Evolutionary conservation across 2,329 filamentous ascomycete species (phyloP), one percentile per base, ranked within the genome.

Genomic region (Capronia epimyces): DNA sequence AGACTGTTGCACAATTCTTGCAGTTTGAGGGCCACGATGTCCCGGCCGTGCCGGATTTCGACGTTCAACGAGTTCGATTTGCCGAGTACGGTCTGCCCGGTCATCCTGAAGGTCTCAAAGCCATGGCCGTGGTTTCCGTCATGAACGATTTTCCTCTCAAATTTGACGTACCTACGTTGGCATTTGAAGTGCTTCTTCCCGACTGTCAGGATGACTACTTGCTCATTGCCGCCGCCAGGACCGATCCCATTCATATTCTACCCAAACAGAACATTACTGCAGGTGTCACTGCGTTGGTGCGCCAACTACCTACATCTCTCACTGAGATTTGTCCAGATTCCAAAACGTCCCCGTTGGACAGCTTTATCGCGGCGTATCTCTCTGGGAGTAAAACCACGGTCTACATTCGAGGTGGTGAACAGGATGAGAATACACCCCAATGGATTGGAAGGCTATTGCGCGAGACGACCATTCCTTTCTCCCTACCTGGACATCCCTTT

Each of bases 381-480:
- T 81, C 86, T 56, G 90, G 91, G 42, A 77, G 86, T 36, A 77
- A 86, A 49, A 86, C 87, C 0, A 88, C 82, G 1, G 77, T 96
- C 10, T 94, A 89, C 67, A 82, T 97, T 43, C 85, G 86, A 43
- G 93, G 91, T 21, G 86, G 86, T 49, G 78, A 82, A 54, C 74
- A 81, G 21, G 80, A 84, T 2, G 77, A 77, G 15, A 73, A 78
- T 1, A 87, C 89, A 0, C 93, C 93, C 1, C 74, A 76, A 40
- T 98, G 93, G 93, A 78, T 96, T 42, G 79, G 80, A 12, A 82
- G 90, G 45, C 76, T 98, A 18, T 73, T 97, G 31, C 82, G 83
- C 40, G 89, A 86, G 60, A 80, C 97, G 46, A 90, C 84, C 0
- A 76, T 97, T 0, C 89, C 90, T 2, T 74, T 97, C 5, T 86